Evolutionary conservation across 2,329 filamentous ascomycete genomes (phyloP), one percentile per base, ranked within the genome.

Genomic region (Alternaria solani): DNA sequence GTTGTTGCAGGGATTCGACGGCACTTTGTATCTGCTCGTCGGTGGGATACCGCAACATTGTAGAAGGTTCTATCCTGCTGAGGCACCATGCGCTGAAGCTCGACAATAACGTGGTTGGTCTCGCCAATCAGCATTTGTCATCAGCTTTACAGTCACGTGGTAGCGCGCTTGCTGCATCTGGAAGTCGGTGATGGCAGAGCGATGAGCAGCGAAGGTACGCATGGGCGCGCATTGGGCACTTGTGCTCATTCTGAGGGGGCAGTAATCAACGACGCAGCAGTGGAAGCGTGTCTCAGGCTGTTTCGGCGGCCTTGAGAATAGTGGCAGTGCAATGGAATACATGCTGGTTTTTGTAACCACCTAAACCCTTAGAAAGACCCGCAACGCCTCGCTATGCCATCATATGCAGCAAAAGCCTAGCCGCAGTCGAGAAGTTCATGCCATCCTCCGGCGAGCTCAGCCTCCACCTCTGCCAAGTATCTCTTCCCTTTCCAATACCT

Each of bases 401-500:
- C n/a, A 59, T 18, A 30, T 32, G 18, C 9, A 8, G n/a, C 41
- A 34, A 8, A 16, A 49, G 38, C 14, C 20, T 14, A 26, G 46
- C 32, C 26, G 46, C 46, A n/a, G 5, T 18, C 20, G 12, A 18
- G 18, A 36, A 25, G n/a, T 36, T 5, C 7, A 4, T 1, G 12
- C 0, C 1, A 7, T 36, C 14, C 3, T 26, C 4, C 23, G 12
- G 26, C 26, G 12, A 34, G 26, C 28, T 65, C 64, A 79, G 44
- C 83, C 83, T 4, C 81, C 81, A 34, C 74, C 75, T 80, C 90
- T 88, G 59, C 88, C 90, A 70, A 96, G 78, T 71, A 93, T 91
- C 62, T 89, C 89, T 84, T 99, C 95, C 76, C 95, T 85, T 83
- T 98, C 94, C 78, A 98, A 83, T 42, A 98, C 94, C 78, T 93